A percentile compares a stretch with the other conserved stretches of the same genome.
Conservation (phyloP, 768 basidiomycete genomes). For the Pulveroboletus ravenelii region DNA sequence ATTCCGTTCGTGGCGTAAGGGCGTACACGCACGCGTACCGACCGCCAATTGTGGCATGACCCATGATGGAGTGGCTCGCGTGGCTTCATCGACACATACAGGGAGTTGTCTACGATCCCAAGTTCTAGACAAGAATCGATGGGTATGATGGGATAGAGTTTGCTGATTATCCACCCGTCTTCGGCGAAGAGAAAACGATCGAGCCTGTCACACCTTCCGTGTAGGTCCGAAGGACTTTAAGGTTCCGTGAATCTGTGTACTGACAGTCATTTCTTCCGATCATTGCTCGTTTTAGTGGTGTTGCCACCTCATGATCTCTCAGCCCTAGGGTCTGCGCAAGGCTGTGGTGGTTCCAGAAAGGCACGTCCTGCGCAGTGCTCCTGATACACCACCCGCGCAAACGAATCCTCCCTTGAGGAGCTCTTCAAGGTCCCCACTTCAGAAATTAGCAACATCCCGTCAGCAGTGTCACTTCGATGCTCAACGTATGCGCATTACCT, state of each 20-base stretch:
- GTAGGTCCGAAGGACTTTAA: conserved; percentile 15
- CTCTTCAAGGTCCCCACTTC: too few species aligned
- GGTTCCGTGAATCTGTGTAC: conserved; percentile 9
- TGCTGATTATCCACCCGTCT: conserved; percentile 8
- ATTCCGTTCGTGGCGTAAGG: too few species aligned
- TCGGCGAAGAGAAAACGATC: background rate
- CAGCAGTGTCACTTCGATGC: too few species aligned
- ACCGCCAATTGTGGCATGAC: too few species aligned
- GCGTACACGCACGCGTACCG: too few species aligned
- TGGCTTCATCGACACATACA: too few species aligned
- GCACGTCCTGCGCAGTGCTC: background rate
- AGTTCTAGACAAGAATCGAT: background rate
- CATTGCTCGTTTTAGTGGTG: background rate
- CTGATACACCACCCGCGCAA: too few species aligned
- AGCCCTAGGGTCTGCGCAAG: background rate
- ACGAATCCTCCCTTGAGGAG: too few species aligned
- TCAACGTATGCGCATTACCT: background rate
- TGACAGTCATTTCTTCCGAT: too few species aligned
- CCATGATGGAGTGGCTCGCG: too few species aligned
- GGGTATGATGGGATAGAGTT: conserved; percentile 14
- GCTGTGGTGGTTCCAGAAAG: background rate
- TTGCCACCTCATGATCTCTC: background rate
- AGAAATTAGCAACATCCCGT: too few species aligned
- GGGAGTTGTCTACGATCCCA: background rate
- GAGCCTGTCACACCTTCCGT: background rate